phyloP scores from a whole-genome alignment of 768 basidiomycete genomes.

The Tulasnella sp. region DNA sequence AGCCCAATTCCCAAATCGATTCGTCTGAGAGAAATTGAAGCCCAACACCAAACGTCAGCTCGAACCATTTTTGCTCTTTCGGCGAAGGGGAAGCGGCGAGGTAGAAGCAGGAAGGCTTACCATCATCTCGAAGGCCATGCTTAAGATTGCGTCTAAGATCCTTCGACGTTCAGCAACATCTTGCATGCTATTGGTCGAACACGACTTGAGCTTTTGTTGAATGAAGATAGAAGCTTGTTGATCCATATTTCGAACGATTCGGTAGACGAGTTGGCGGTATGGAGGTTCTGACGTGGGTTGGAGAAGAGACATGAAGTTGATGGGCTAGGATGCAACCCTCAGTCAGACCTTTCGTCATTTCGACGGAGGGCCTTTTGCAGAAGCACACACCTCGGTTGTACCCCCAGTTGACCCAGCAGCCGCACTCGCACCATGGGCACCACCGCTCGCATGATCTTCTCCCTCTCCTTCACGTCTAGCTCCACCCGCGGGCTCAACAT shows the following conservation, averaged over 20 bases:
- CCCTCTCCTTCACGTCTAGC: neutral
- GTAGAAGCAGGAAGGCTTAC: slow-evolving; percentile 56
- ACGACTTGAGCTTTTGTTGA: slow-evolving; percentile 88
- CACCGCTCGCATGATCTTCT: neutral
- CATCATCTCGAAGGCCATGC: slow-evolving; percentile 90
- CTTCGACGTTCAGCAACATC: slow-evolving; percentile 66
- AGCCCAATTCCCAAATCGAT: slow-evolving; percentile 76
- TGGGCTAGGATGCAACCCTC: slow-evolving; percentile 57
- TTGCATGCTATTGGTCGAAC: slow-evolving; percentile 50
- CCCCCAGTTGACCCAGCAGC: neutral
- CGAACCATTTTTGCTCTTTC: slow-evolving; percentile 45
- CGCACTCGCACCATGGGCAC: neutral
- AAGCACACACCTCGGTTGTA: neutral
- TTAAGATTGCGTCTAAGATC: slow-evolving; percentile 85
- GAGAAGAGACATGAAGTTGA: slow-evolving; percentile 84
- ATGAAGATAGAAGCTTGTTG: slow-evolving; percentile 90
- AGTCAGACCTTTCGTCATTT: neutral
- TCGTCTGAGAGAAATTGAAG: slow-evolving; percentile 16
- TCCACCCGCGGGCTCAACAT: neutral
- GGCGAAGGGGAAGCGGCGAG: too few species aligned
- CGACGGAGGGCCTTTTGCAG: too few species aligned
- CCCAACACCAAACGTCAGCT: neutral
- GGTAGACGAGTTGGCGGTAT: slow-evolving; percentile 76
- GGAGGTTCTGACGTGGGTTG: slow-evolving; percentile 86
- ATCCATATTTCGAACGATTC: slow-evolving; percentile 87